Evolutionary conservation across 2,329 filamentous ascomycete species (phyloP), one percentile per base, ranked within the genome.

Genomic region (Mariannaea elegans): DNA sequence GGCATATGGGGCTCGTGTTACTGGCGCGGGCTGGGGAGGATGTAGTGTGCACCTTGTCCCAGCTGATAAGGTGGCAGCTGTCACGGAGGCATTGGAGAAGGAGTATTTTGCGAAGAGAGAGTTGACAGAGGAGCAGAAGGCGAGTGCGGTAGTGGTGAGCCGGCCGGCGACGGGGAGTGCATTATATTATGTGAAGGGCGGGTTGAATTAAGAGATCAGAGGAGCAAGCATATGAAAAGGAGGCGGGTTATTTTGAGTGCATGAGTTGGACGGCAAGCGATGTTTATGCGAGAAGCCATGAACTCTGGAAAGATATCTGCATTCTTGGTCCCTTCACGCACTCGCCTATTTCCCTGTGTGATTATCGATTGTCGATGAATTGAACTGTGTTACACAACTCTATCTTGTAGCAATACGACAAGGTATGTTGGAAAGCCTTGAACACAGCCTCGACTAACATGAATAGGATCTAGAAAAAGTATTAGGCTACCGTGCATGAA

Each of bases 21-120:
- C 94, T 0, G 95, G 95, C 36, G 95, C 95, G 1, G 95, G 95
- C 3, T 99, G 95, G 95, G 95, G 95, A 62, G 95, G 95, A 2
- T 98, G 95, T 79, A 95, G 88, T 61, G 94, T 99, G 58, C 95
- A 99, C 79, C 84, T 99, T 57, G 90, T 98, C 51, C 91, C 94
- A 0, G 91, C 88, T 58, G 86, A 93, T 71, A 94, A 90, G 77
- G 90, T 97, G 1, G 88, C 90, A 5, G 86, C 81, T 23, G 91
- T 99, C 19, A 92, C 86, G 75, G 82, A 86, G 70, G 92, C 92
- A 5, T 88, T 95, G 84, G 87, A 91, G 70, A 84, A 84, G 63
- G 88, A 93, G 73, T 99, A 98, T 75, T 98, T 96, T 76, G 80
- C 84, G 56, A 90, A 90, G 80, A 84, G 84, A 66, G 72, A 81